Conservation (phyloP, 2,329 filamentous ascomycete species). For the Neophaeococcomyces mojaviensis region DNA sequence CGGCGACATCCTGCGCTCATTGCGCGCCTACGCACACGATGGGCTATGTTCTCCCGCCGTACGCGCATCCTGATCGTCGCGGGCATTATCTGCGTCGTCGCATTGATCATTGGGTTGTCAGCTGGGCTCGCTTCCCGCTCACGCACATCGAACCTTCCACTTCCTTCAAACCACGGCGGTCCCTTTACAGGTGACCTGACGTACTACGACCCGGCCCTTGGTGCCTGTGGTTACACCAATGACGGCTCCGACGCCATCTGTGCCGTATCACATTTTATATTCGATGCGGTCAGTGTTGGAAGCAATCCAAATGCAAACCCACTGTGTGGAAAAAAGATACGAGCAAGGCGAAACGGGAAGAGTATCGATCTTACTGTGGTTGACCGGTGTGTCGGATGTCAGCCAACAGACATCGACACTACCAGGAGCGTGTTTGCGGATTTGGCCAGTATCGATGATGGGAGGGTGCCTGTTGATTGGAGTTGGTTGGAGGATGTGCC, state of each 20-base stretch:
- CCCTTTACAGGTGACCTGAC: conserved; percentile 59
- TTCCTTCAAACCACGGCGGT: conserved; percentile 42
- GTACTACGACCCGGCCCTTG: conserved; percentile 60
- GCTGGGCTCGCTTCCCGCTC: conserved; percentile 18
- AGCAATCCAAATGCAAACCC: conserved; percentile 57
- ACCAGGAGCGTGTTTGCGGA: conserved; percentile 41
- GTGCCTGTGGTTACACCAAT: conserved; percentile 60
- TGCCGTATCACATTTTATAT: conserved; percentile 60
- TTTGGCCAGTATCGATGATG: conserved; percentile 39
- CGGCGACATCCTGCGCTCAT: not conserved
- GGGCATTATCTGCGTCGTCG: conserved; percentile 12
- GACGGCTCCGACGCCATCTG: conserved; percentile 52
- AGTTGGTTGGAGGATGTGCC: conserved; percentile 41
- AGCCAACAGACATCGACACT: conserved; percentile 44
- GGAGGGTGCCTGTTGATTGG: conserved; percentile 44
- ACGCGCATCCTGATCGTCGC: conserved; percentile 15
- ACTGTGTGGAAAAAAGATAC: conserved; percentile 60
- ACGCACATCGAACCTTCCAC: conserved; percentile 37
- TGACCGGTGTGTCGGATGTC: conserved; percentile 54
- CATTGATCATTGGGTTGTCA: conserved; percentile 19
- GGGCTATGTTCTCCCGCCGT: conserved; percentile 12
- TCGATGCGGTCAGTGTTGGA: conserved; percentile 49
- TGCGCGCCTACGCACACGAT: conserved; percentile 12
- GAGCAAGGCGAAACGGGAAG: conserved; percentile 47
- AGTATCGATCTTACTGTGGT: conserved; percentile 59